Conservation (phyloP, 2,329 filamentous ascomycete species). For the Bipolaris cookei region DNA sequence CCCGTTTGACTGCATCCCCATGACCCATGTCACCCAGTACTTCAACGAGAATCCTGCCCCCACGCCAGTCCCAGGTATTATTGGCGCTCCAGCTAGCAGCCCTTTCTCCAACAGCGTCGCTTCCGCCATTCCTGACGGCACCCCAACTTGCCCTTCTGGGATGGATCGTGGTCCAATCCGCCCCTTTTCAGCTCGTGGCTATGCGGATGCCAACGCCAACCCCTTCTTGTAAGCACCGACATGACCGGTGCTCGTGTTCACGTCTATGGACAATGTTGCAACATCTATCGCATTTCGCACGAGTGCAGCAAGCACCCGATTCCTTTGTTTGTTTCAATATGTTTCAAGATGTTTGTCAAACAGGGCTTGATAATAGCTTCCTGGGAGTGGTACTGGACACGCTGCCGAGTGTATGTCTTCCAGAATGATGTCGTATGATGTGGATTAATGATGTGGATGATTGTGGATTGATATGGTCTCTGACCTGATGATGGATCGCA, state of each 20-base stretch:
- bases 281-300: slow-evolving; percentile 4
- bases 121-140: slow-evolving; percentile 5
- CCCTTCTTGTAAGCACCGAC: slow-evolving; percentile 19
- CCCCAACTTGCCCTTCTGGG: slow-evolving; percentile 20
- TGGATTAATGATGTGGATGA: slow-evolving; percentile 23
- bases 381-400: slow-evolving; percentile 10
- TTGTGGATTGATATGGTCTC: slow-evolving; percentile 26
- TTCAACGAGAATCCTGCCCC: slow-evolving; percentile 22
- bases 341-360: slow-evolving; percentile 24
- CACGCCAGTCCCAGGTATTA: slow-evolving; percentile 26
- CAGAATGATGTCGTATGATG: slow-evolving; percentile 17
- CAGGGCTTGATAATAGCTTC: slow-evolving; percentile 17
- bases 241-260: slow-evolving; percentile 3
- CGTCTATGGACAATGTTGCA: slow-evolving; percentile 9
- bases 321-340: slow-evolving; percentile 21
- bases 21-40: slow-evolving; percentile 30
- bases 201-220: slow-evolving; percentile 12
- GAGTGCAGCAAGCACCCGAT: slow-evolving; percentile 3
- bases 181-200: slow-evolving; percentile 11
- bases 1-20: slow-evolving; percentile 38
- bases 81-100: slow-evolving; percentile 25
- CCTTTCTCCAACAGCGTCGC: slow-evolving; percentile 5
- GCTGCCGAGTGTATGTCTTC: slow-evolving; percentile 16
- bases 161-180: slow-evolving; percentile 12
- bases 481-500: slow-evolving; percentile 25